Evolutionary conservation across 495 filamentous ascomycete species (phyloP).

Genomic region (Penicillium angulare): DNA sequence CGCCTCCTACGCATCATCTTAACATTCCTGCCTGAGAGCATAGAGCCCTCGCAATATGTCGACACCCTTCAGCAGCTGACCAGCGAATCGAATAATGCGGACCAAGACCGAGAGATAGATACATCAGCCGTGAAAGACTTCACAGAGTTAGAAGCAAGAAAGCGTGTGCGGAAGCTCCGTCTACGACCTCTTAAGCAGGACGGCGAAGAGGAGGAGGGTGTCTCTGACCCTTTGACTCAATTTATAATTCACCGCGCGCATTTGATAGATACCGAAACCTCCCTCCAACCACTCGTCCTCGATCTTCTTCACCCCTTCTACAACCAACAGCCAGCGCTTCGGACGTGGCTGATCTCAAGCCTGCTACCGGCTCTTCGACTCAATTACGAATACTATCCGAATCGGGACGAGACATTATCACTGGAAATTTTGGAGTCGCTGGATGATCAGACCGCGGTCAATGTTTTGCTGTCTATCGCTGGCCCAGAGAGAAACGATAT

Average conservation of each 20-base stretch:
- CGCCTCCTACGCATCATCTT: conserved; percentile 77
- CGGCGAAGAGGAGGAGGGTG: conserved; percentile 37
- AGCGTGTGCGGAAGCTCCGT: conserved; percentile 67
- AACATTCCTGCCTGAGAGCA: conserved; percentile 79
- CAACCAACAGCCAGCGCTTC: conserved; percentile 59
- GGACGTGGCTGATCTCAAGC: conserved; percentile 74
- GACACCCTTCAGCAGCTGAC: conserved; percentile 57
- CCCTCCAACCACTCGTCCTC: conserved; percentile 69
- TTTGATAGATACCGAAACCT: conserved; percentile 75
- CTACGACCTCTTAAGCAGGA: conserved; percentile 59
- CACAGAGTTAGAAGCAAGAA: conserved; percentile 62
- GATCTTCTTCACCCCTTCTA: conserved; percentile 74
- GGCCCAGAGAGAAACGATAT: conserved; percentile 38
- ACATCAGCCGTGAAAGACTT: conserved; percentile 58
- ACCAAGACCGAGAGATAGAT: conserved; percentile 47
- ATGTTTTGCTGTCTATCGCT: conserved; percentile 66
- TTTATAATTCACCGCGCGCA: conserved; percentile 78
- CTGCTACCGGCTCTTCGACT: conserved; percentile 75
- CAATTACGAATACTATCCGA: conserved; percentile 81
- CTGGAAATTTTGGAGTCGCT: conserved; percentile 58
- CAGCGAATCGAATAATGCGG: conserved; percentile 32
- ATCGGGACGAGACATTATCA: conserved; percentile 52
- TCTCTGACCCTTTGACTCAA: conserved; percentile 57
- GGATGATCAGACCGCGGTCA: conserved; percentile 61
- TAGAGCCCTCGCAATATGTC: conserved; percentile 63